Percentiles rank a stretch among this genome's conserved stretches.
Evolutionary conservation across 805 yeast species (phyloP).

Genomic region (Debaryomyces prosopidis): DNA sequence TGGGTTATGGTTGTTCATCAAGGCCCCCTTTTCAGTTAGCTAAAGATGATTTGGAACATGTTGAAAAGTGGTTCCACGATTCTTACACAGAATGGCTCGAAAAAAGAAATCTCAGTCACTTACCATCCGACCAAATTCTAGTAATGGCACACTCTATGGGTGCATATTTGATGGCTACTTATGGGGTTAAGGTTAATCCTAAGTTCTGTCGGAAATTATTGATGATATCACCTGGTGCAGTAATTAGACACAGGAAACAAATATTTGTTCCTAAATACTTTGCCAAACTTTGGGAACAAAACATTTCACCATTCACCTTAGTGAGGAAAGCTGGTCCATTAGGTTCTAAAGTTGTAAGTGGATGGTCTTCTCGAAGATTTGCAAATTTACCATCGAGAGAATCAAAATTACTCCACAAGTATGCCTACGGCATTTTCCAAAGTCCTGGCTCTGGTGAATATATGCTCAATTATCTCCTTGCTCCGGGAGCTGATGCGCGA

Average conservation of each 20-base stretch:
- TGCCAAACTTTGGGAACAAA: constrained; percentile 77
- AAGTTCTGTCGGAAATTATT: constrained; percentile 62
- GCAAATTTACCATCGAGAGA: constrained; percentile 52
- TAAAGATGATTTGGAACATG: constrained; percentile 43
- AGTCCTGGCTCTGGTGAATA: constrained; percentile 93
- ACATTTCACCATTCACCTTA: constrained; percentile 80
- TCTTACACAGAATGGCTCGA: constrained; percentile 65
- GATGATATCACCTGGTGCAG: constrained; percentile 91
- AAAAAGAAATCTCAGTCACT: constrained; percentile 39
- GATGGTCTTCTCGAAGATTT: constrained; percentile 86
- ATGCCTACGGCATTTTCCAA: constrained; percentile 81
- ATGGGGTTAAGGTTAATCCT: constrained; percentile 59
- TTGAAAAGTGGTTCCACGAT: constrained; percentile 65
- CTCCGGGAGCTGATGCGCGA: constrained; percentile 91
- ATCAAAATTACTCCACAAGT: constrained; percentile 62
- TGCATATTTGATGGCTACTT: constrained; percentile 73
- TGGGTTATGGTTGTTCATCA: constrained; percentile 90
- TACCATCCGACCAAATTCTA: constrained; percentile 43
- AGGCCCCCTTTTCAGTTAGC: constrained; percentile 65
- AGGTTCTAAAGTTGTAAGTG: constrained; percentile 84
- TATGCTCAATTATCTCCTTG: constrained; percentile 76
- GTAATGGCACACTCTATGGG: constrained; percentile 91
- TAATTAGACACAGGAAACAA: constrained; percentile 48
- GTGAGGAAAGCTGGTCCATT: constrained; percentile 77
- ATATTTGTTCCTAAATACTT: constrained; percentile 75